A percentile compares a stretch with the other conserved stretches of the same genome.
Evolutionary conservation across 2,329 filamentous ascomycete species (phyloP).

Genomic region (Paramyrothecium roridum): DNA sequence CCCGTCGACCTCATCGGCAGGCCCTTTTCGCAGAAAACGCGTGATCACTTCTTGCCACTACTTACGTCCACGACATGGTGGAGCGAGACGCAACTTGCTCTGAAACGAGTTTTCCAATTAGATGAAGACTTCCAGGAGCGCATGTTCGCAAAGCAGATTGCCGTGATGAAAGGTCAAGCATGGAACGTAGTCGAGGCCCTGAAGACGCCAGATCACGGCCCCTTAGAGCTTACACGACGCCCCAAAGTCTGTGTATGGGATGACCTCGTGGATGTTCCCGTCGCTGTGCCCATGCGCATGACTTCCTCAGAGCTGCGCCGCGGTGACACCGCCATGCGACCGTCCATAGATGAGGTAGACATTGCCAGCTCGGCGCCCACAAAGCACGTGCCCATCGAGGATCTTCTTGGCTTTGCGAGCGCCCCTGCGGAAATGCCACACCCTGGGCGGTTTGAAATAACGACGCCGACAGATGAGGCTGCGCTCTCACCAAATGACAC

Average conservation of each 20-base stretch:
- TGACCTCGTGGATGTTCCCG: constrained; percentile 91
- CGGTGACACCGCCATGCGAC: constrained; percentile 45
- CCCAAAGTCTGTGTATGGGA: constrained; percentile 97
- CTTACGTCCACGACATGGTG: constrained; percentile 96
- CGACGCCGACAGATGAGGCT: constrained; percentile 38
- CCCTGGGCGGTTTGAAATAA: constrained; percentile 71
- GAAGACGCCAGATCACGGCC: constrained; percentile 88
- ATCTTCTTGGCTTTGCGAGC: constrained; percentile 67
- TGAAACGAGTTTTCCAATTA: constrained; percentile 84
- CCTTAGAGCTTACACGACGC: constrained; percentile 85
- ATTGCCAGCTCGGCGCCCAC: constrained; percentile 52
- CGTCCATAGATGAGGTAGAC: constrained; percentile 77
- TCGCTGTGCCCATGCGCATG: constrained; percentile 84
- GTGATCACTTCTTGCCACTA: constrained; percentile 92
- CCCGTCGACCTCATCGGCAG: constrained; percentile 94
- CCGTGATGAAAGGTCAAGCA: constrained; percentile 98
- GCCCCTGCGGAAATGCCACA: constrained; percentile 67
- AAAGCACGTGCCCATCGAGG: constrained; percentile 39
- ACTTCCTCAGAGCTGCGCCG: constrained; percentile 82
- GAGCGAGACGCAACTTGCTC: constrained; percentile 84
- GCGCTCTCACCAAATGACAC: constrained; percentile 35
- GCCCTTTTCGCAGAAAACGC: constrained; percentile 90
- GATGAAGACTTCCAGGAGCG: constrained; percentile 96
- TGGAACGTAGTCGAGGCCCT: constrained; percentile 99
- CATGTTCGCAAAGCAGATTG: constrained; percentile 98